These are phyloP conservation scores for Ogataea glucozyma DNA, from an alignment of 805 yeast genomes.

Conservation along the genomic window DNA sequence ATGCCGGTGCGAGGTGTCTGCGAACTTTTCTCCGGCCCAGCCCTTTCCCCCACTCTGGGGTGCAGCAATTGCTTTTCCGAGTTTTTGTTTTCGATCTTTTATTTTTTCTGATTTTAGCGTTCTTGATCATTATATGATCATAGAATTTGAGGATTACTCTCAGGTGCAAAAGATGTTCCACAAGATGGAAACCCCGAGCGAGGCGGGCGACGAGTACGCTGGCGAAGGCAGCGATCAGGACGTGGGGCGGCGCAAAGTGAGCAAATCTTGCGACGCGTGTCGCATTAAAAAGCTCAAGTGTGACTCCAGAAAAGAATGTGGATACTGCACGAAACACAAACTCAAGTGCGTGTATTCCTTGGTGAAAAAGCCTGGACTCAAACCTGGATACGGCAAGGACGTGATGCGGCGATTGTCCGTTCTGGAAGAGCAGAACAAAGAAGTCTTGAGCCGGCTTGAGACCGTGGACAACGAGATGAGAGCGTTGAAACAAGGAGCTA, in stretches of 20 bases:
- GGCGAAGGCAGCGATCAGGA: background rate
- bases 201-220: background rate
- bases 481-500: background rate
- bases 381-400: conserved; percentile 29
- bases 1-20: conserved; percentile 13
- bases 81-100: background rate
- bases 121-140: background rate
- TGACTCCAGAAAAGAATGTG: conserved; percentile 18
- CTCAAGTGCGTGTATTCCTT: conserved; percentile 20
- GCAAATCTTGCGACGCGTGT: conserved; percentile 24
- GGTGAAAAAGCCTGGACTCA: conserved; percentile 30
- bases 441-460: conserved; percentile 3
- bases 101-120: background rate
- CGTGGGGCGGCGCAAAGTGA: conserved; percentile 10
- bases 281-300: conserved; percentile 22
- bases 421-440: conserved; percentile 12
- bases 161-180: background rate
- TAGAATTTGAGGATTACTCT: background rate
- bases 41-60: background rate
- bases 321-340: conserved; percentile 18
- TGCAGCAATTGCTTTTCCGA: background rate
- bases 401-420: conserved; percentile 17
- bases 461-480: conserved; percentile 5
- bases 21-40: background rate
- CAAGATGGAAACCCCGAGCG: background rate